Base-by-base conservation (phyloP, 2,329 filamentous ascomycete species). In the Fusarium multiceps region DNA sequence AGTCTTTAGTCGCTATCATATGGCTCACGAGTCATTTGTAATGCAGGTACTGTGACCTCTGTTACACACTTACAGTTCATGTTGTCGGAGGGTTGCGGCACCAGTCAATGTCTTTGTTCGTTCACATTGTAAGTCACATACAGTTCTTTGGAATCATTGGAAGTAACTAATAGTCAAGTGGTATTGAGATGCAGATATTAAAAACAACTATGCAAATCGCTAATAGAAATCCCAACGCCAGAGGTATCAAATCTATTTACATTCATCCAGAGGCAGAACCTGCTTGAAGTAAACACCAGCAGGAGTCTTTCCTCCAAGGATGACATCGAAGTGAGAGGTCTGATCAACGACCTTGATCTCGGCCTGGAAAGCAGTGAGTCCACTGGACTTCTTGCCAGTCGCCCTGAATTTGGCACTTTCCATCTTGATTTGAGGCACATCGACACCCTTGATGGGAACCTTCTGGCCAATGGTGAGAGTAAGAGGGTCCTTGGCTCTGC, bases 1-100 rank as follows among this genome's bases (percentile, higher is more conserved):
- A 69, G 2, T 72, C 71, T 18, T 30, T 63, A n/a, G 53, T 53
- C 4, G 64, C 61, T 18, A 51, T 73, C 10, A 59, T 41, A 10
- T 68, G 64, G 56, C 37, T 61, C 2, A 55, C 51, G 4, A 42
- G 56, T 9, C 54, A 58, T 32, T 25, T 72, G 5, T 40, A 48
- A 13, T 48, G 10, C 18, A 54, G 55, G 4, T 43, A 63, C 34
- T 63, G 61, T 30, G 45, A 41, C 2, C 45, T 59, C 10, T 34
- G 72, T 6, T 50, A 63, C 7, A 54, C 55, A 10, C 23, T 73
- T 2, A 4, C 4, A 34, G 16, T 18, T 9, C 14, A 5, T 18
- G 16, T 1, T 4, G 5, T 10, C 1, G 5, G 3, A 11, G 0
- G 16, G 16, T 11, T 37, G 16, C 9, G 32, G 9, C 5, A 37